A percentile compares a stretch with the other conserved stretches of the same genome.
Conservation (phyloP, 2,329 filamentous ascomycete genomes). For the Colletotrichum lentis region DNA sequence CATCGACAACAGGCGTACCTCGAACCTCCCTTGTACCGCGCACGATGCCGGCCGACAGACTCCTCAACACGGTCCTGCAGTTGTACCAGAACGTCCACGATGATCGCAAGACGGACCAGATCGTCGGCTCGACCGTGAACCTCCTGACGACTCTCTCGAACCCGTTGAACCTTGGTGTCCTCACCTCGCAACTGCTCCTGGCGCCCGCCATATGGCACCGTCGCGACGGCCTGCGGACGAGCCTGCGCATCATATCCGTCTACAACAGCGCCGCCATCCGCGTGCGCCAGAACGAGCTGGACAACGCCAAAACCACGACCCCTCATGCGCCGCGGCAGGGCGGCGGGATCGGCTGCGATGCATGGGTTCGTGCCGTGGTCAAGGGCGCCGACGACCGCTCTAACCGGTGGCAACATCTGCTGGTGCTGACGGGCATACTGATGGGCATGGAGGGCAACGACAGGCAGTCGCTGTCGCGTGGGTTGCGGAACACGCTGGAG, state of each 20-base stretch:
- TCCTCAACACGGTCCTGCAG: constrained; percentile 72
- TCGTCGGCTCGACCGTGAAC: constrained; percentile 71
- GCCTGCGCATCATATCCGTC: constrained; percentile 72
- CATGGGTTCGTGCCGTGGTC: constrained; percentile 65
- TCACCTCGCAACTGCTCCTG: constrained; percentile 75
- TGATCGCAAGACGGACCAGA: constrained; percentile 60
- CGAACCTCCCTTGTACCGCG: neutral
- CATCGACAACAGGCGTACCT: neutral
- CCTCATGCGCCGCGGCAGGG: constrained; percentile 47
- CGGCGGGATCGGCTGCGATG: constrained; percentile 57
- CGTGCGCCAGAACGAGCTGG: constrained; percentile 59
- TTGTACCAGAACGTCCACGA: constrained; percentile 64
- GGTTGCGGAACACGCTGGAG: constrained; percentile 74
- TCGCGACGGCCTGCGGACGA: constrained; percentile 68
- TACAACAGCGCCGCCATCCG: constrained; percentile 72
- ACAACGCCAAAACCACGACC: constrained; percentile 44
- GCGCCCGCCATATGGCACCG: constrained; percentile 75
- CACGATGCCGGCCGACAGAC: constrained; percentile 71
- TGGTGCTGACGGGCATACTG: constrained; percentile 81
- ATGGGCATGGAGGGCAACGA: constrained; percentile 76
- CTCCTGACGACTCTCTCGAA: constrained; percentile 76
- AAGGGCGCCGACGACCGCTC: constrained; percentile 67
- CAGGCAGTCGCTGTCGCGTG: constrained; percentile 67
- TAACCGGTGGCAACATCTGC: constrained; percentile 80
- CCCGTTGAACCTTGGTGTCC: constrained; percentile 75